Evolutionary conservation across 371 early-diverging fungal genomes (phyloP).

Genomic region (Mortierella sp.): DNA sequence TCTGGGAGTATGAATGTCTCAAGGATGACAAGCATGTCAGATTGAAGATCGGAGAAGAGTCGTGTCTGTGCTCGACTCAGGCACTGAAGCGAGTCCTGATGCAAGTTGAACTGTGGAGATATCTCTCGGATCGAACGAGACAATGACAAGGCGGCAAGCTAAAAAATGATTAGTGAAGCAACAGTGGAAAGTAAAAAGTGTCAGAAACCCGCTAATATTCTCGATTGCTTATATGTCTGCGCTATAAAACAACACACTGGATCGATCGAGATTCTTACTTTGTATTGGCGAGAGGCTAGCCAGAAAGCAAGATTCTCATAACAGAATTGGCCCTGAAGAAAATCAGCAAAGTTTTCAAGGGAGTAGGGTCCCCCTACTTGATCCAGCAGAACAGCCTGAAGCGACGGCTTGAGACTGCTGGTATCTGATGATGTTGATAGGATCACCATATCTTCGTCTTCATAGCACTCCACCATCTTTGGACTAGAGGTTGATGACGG

Average conservation of each 20-base stretch:
- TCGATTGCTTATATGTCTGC: too few relatives aligned
- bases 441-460: not conserved
- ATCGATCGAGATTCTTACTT: constrained; percentile 14
- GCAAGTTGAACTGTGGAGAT: constrained; percentile 34
- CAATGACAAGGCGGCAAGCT: constrained; percentile 31
- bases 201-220: too few relatives aligned
- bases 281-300: constrained; percentile 32
- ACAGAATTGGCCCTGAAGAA: constrained; percentile 31
- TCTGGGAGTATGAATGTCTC: constrained; percentile 33
- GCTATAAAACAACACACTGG: too few relatives aligned
- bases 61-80: constrained; percentile 24
- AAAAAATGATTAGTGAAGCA: not conserved
- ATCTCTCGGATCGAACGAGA: constrained; percentile 11
- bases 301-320: constrained; percentile 46
- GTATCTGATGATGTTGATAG: not conserved
- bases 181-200: not conserved
- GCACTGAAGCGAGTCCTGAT: constrained; percentile 16
- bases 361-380: constrained; percentile 27
- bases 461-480: not conserved
- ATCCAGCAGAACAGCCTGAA: constrained; percentile 21
- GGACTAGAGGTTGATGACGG: not conserved
- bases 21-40: constrained; percentile 36
- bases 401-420: constrained; percentile 10
- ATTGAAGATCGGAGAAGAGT: constrained; percentile 37
- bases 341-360: constrained; percentile 25